Base-by-base conservation (phyloP, 169 alveolate species). In the Babesia sp. region DNA sequence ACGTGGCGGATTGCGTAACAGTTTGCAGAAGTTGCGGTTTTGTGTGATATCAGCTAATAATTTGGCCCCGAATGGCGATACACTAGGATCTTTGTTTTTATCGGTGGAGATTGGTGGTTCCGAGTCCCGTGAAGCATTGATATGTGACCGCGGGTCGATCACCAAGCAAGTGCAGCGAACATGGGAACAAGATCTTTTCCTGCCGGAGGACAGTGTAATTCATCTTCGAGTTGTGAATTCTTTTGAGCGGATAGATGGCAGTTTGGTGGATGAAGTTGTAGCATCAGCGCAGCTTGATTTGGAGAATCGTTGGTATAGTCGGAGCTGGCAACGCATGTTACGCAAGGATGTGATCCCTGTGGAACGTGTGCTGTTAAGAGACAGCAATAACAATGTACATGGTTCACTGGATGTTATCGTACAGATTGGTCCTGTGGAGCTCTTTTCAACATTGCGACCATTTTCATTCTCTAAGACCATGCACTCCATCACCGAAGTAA, bases 261-360 rank as follows among this genome's bases (percentile, higher is more conserved):
- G 72, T 59, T 64, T 77, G 45, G 86, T 64, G 37, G 97, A 94
- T 71, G 51, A 72, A 37, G 72, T 85, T 72, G 75, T 93, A n/a
- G 97, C 96, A 14, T 85, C 93, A 24, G 94, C 96, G n/a, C 87
- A 78, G 34, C 83, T 94, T 50, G 96, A 94, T 83, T 78, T 94
- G 67, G 94, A 92, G 68, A 93, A 93, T 76, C 71, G 97, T 46
- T 94, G 97, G 97, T 90, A 90, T 71, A 90, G 95, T 50, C 85
- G 83, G 20, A 90, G 85, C 41, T 94, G 97, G 97, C 95, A 91
- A 80, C 87, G 84, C 56, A 87, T 92, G 93, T 83, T 90, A 93
- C 74, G 92, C 59, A 90, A 86, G 58, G 90, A 91, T 68, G 75
- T 60, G 54, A 74, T 94, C 11, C 97, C 97, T 7, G 87, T 92